Percentiles rank a stretch among this genome's conserved stretches.
Conservation (phyloP, 495 filamentous ascomycete species). For the Xylaria nigripes region DNA sequence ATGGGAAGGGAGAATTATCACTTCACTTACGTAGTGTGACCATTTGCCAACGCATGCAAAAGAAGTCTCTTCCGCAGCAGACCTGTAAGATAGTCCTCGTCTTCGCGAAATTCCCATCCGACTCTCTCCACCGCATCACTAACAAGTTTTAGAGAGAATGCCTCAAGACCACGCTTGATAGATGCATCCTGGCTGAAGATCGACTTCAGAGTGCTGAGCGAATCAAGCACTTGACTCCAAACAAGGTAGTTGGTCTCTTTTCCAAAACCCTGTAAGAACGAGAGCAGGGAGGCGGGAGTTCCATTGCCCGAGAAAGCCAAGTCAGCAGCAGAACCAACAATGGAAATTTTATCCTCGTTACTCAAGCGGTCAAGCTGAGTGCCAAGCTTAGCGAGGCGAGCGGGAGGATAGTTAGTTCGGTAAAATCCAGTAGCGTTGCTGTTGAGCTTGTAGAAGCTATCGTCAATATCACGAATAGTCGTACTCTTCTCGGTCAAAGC, state of each 20-base stretch:
- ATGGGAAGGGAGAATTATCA: not conserved
- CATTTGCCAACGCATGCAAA: constrained; percentile 59
- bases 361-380: constrained; percentile 62
- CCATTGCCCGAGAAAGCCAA: constrained; percentile 80
- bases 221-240: constrained; percentile 73
- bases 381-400: constrained; percentile 69
- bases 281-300: constrained; percentile 67
- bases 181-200: constrained; percentile 48
- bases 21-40: constrained; percentile 57
- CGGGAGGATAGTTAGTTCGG: constrained; percentile 80
- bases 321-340: constrained; percentile 86
- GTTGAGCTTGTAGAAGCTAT: constrained; percentile 89
- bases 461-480: constrained; percentile 62
- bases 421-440: constrained; percentile 84
- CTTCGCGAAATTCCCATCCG: constrained; percentile 71
- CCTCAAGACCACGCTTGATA: constrained; percentile 54
- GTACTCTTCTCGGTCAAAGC: constrained; percentile 71
- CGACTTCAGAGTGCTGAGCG: constrained; percentile 47
- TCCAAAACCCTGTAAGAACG: constrained; percentile 71
- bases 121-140: constrained; percentile 63
- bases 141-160: constrained; percentile 64
- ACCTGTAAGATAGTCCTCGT: constrained; percentile 72
- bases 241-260: constrained; percentile 79
- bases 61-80: constrained; percentile 78
- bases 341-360: constrained; percentile 81